Evolutionary conservation across 2,329 filamentous ascomycete species (phyloP), one percentile per base, ranked within the genome.

Genomic region (Colletotrichum paranaense): DNA sequence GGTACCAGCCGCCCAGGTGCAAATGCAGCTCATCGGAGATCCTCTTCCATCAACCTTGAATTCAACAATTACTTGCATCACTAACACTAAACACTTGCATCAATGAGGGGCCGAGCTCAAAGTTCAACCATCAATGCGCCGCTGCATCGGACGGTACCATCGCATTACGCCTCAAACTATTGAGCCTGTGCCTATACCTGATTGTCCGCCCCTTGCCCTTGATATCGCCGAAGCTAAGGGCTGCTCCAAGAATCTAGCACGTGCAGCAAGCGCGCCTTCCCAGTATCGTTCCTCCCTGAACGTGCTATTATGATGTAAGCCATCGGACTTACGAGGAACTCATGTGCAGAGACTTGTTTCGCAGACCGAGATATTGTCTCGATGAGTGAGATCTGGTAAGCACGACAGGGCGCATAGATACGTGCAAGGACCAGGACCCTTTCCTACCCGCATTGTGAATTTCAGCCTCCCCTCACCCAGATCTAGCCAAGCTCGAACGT

Each of bases 21-120:
- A n/a, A 63, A 49, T 26, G 49, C 30, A 24, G 14, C 46, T 26
- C 46, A 49, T 53, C 46, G 60, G 60, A 30, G 52, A 52, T 35
- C 28, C n/a, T 46, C 28, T 24, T 55, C 53, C 62, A 55, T 55
- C 62, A 46, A 35, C 11, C 11, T 35, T 35, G 32, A 35, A 11
- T 46, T 57, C 62, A 65, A 65, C 52, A 57, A 57, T 72, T 24
- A 32, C 11, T 38, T 66, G 64, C 67, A 72, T 69, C 62, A 35
- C 38, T 42, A 1, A 19, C 38, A 42, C 38, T 42, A 42, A 42
- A 42, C 16, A 42, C 38, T 58, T 60, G 70, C 70, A 60, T 55
- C 59, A 24, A 46, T 35, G 70, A 66, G 49, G 70, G 70, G 49
- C 70, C 70, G 66, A 69, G 70, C 70, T 46, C 49, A 35, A 16